phyloP scores from a whole-genome alignment of 2,329 filamentous ascomycete genomes.

The Rhynchosporium agropyri region DNA sequence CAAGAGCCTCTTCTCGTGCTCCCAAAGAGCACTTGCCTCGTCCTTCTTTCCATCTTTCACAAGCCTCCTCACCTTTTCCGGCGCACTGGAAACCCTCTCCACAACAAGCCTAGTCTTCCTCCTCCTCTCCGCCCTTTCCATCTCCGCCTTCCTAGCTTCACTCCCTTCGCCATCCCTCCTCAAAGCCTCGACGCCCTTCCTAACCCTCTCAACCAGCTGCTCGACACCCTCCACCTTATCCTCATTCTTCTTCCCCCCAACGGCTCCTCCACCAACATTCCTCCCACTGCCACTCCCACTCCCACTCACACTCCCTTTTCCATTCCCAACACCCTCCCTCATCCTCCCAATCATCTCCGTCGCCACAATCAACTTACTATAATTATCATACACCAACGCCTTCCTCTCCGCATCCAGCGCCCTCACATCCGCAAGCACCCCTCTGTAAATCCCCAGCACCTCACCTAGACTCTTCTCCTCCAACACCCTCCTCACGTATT shows the following conservation, averaged over 20 bases:
- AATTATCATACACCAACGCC: slow-evolving; percentile 97
- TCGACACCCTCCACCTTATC: slow-evolving; percentile 42
- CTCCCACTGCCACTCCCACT: slow-evolving; percentile 35
- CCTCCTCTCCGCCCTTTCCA: slow-evolving; percentile 20
- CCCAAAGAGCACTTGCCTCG: slow-evolving; percentile 58
- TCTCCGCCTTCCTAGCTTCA: background rate
- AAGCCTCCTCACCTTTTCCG: slow-evolving; percentile 55
- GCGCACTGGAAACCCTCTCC: slow-evolving; percentile 35
- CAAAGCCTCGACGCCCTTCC: slow-evolving; percentile 14
- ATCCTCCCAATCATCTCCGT: slow-evolving; percentile 95
- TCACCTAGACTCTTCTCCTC: slow-evolving; percentile 67
- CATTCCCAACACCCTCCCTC: slow-evolving; percentile 74
- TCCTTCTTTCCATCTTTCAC: slow-evolving; percentile 61
- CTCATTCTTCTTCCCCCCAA: slow-evolving; percentile 38
- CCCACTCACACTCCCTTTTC: slow-evolving; percentile 66
- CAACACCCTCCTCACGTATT: slow-evolving; percentile 65
- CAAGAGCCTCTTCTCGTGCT: slow-evolving; percentile 32
- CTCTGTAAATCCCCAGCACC: slow-evolving; percentile 70
- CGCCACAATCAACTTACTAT: slow-evolving; percentile 93
- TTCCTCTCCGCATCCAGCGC: slow-evolving; percentile 96
- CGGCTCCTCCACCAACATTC: slow-evolving; percentile 32
- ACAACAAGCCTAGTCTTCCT: slow-evolving; percentile 32
- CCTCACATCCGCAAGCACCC: slow-evolving; percentile 77
- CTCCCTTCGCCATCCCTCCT: slow-evolving; percentile 11
- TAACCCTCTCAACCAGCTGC: slow-evolving; percentile 17